Base-by-base conservation (phyloP, 371 early-diverging fungal species). In the Circinella umbellata region DNA sequence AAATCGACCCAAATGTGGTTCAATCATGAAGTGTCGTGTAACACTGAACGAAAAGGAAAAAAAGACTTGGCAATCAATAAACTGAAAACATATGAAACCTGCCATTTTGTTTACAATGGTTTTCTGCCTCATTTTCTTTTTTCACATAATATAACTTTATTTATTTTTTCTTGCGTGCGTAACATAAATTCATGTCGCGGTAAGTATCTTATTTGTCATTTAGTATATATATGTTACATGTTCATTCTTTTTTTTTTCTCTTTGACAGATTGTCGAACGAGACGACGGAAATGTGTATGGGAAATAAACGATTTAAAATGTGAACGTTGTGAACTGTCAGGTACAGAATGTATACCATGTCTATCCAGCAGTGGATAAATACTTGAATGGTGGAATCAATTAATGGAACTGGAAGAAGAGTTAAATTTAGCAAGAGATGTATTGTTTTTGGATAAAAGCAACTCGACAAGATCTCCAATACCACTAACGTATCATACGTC, bases 241-340 rank as follows among this genome's bases (percentile, higher is more conserved):
- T 8, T 13, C 14, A n/a, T 63, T 47, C 34, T 47, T 39, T 47
- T 63, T 38, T 9, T 61, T 39, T 46, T 47, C 5, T 47, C 18
- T 27, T 17, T 8, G 4, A 63, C 18, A 63, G 63, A 42, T 39
- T 61, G 66, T 11, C 51, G 53, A 46, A 51, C 35, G 34, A 18
- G 47, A 38, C 27, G 67, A 60, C 27, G 67, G 54, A 53, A 67
- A n/a, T 67, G 67, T 39, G 59, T 61, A 14, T 49, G 59, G 48
- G 36, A 60, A 61, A 18, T 39, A 1, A 35, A 13, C 14, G 54
- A 54, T 6, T 17, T 27, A 35, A 42, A 17, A 20, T 63, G 63
- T 63, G 15, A 38, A 14, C 42, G 63, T n/a, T 63, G 63, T 63
- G 27, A 18, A 5, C 11, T 18, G 47, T 14, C 18, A 4, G 49